A percentile compares a stretch with the other conserved stretches of the same genome.
Conservation (phyloP, 306 rosid species). For the Lathyrus aphaca region DNA sequence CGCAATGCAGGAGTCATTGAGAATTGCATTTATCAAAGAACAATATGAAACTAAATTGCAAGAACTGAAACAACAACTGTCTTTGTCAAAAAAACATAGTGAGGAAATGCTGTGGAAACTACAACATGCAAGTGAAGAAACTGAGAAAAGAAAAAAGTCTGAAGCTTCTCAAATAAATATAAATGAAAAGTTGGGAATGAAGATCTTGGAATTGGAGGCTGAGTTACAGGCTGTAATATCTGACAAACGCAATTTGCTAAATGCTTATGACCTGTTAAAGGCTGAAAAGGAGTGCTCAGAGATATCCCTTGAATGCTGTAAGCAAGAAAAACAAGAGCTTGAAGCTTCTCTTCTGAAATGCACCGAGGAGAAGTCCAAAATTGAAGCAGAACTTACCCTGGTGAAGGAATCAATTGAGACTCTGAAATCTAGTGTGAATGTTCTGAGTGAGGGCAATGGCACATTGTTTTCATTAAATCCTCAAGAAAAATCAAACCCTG, state of each 20-base stretch:
- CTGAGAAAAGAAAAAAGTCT: slow-evolving; percentile 71
- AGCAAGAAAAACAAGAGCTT: slow-evolving; percentile 90
- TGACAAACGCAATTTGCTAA: slow-evolving; percentile 84
- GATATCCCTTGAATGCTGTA: slow-evolving; percentile 93
- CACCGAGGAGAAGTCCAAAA: slow-evolving; percentile 71
- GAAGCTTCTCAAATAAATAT: slow-evolving; percentile 75
- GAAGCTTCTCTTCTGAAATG: slow-evolving; percentile 78
- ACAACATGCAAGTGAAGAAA: slow-evolving; percentile 83
- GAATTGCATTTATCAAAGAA: slow-evolving; percentile 96
- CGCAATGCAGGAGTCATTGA: slow-evolving; percentile 85
- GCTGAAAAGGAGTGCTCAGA: slow-evolving; percentile 96
- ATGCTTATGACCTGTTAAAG: slow-evolving; percentile 75
- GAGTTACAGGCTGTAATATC: slow-evolving; percentile 72
- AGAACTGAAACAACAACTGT: slow-evolving; percentile 82
- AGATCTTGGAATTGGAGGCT: slow-evolving; percentile 86
- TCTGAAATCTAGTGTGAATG: slow-evolving; percentile 45
- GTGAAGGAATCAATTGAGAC: slow-evolving; percentile 58
- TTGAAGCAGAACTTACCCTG: slow-evolving; percentile 62
- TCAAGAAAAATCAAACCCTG: slow-evolving; percentile 42
- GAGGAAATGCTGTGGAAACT: slow-evolving; percentile 95
- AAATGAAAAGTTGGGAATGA: slow-evolving; percentile 79
- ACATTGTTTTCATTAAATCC: slow-evolving; percentile 39
- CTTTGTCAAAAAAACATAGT: slow-evolving; percentile 77
- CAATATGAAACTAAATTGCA: slow-evolving; percentile 94
- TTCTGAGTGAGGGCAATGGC: slow-evolving; percentile 45